Percentiles rank a stretch among this genome's conserved stretches.
Conservation (phyloP, 805 yeast species). For the Helenozyma rhizophorensis region DNA sequence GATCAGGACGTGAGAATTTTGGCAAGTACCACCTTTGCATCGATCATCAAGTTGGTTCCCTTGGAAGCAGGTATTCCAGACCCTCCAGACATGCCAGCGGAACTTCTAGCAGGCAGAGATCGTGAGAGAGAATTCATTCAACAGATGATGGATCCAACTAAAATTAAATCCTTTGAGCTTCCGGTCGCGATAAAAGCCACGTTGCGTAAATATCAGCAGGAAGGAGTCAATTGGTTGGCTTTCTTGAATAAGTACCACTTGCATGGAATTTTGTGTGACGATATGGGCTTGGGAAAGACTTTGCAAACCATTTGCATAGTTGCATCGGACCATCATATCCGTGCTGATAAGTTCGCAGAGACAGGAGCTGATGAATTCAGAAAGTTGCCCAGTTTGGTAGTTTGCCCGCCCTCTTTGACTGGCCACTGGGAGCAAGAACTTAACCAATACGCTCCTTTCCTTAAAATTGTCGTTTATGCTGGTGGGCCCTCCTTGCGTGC, state of each 20-base stretch:
- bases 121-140: slow-evolving; percentile 90
- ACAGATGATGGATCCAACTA: slow-evolving; percentile 97
- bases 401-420: slow-evolving; percentile 96
- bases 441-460: slow-evolving; percentile 81
- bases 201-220: slow-evolving; percentile 92
- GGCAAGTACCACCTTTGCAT: slow-evolving; percentile 95
- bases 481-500: slow-evolving; percentile 82
- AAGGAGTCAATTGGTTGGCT: slow-evolving; percentile 97
- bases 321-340: slow-evolving; percentile 88
- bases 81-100: slow-evolving; percentile 85
- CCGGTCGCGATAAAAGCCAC: slow-evolving; percentile 94
- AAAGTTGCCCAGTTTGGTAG: slow-evolving; percentile 75
- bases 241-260: slow-evolving; percentile 90
- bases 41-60: slow-evolving; percentile 92
- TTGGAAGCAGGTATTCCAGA: slow-evolving; percentile 96
- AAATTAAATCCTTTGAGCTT: slow-evolving; percentile 78
- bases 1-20: slow-evolving; percentile 81
- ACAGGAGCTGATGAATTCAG: slow-evolving; percentile 64
- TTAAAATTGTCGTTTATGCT: slow-evolving; percentile 80
- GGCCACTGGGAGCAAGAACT: slow-evolving; percentile 99
- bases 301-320: slow-evolving; percentile 95
- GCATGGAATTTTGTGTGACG: slow-evolving; percentile 97
- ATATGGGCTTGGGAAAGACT: slow-evolving; percentile 98
- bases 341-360: slow-evolving; percentile 63
- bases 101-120: slow-evolving; percentile 82